These are phyloP conservation scores for Russula griseocarnosa DNA, from an alignment of 768 basidiomycete species.

Conservation along the genomic window DNA sequence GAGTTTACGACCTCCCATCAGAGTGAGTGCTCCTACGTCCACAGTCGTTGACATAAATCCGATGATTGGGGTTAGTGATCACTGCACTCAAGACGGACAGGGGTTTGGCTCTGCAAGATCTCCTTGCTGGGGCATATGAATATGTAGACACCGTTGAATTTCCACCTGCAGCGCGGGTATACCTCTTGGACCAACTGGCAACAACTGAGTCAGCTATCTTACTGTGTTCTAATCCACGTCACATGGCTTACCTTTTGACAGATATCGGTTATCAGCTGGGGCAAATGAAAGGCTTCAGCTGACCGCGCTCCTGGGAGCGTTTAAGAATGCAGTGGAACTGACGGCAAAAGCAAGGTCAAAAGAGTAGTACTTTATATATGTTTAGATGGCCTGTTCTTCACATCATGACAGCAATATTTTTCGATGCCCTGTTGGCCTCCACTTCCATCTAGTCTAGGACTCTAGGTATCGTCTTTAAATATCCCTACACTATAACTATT, in stretches of 20 bases:
- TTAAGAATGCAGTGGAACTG: conserved; percentile 88
- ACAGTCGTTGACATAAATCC: neutral
- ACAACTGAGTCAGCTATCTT: conserved; percentile 75
- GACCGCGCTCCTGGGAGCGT: conserved; percentile 84
- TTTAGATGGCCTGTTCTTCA: conserved; percentile 17
- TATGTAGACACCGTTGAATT: conserved; percentile 84
- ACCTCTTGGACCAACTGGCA: conserved; percentile 89
- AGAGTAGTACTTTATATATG: conserved; percentile 16
- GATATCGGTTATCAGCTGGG: conserved; percentile 87
- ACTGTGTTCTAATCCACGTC: neutral
- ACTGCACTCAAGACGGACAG: conserved; percentile 82
- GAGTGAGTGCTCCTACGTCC: conserved; percentile 44
- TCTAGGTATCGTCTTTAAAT: too few relatives aligned
- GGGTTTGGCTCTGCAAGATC: conserved; percentile 91
- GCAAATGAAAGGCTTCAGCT: conserved; percentile 93
- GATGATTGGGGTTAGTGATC: conserved; percentile 57
- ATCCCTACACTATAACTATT: too few relatives aligned
- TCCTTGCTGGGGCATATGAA: conserved; percentile 88
- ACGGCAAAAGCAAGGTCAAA: conserved; percentile 42
- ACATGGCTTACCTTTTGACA: conserved; percentile 34
- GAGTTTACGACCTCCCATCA: conserved; percentile 91
- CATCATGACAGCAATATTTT: conserved; percentile 6
- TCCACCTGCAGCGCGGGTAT: conserved; percentile 80
- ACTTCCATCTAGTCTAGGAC: too few relatives aligned
- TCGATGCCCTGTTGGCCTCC: too few relatives aligned